These are phyloP conservation scores for Gracilaria domingensis DNA, from an alignment of 23 red algal species.

Conservation along the genomic window DNA sequence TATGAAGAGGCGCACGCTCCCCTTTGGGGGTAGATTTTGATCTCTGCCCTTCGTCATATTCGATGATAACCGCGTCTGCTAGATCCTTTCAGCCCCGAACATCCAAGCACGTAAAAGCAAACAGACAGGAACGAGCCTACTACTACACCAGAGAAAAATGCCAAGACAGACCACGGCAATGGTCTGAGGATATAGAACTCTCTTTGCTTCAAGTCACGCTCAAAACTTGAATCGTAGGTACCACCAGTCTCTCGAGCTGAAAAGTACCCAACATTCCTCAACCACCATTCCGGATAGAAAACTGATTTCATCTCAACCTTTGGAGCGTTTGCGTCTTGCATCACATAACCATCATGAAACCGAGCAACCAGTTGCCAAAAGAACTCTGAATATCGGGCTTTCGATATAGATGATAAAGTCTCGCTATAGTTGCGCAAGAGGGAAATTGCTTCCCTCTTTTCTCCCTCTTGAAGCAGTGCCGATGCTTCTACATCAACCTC, in stretches of 20 bases:
- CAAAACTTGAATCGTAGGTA: neutral
- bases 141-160: neutral
- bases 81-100: neutral
- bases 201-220: neutral
- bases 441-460: neutral
- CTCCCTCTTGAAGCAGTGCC: neutral
- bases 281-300: conserved; percentile 65
- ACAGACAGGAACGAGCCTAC: conserved; percentile 4
- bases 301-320: conserved; percentile 53
- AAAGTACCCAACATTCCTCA: conserved; percentile 61
- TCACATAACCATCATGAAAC: conserved; percentile 61
- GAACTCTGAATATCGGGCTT: conserved; percentile 33
- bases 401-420: neutral
- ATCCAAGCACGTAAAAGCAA: conserved; percentile 5
- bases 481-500: conserved; percentile 12
- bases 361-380: conserved; percentile 46
- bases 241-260: conserved; percentile 61
- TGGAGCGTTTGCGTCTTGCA: conserved; percentile 1
- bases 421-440: conserved; percentile 25
- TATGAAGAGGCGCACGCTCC: no score
- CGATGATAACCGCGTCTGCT: neutral
- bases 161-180: conserved; percentile 6
- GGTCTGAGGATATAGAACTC: neutral
- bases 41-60: neutral
- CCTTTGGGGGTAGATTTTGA: no score